Conservation (phyloP, 176 grass and related monocot genomes). For the Sorghum bicolor region Sorghum_bicolor_NCBIv3 NC_012879.2:52508001-52508500, state of each 20-base stretch:
- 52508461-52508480: too few species aligned
- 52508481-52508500: too few species aligned
- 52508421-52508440: too few species aligned
- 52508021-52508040: conserved; percentile 39
- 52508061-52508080: conserved; percentile 39
- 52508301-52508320: not conserved
- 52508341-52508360: too few species aligned
- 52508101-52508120: conserved; percentile 20
- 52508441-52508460: too few species aligned
- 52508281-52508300: not conserved
- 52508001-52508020: not conserved
- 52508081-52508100: conserved; percentile 48
- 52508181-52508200: not conserved
- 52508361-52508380: too few species aligned
- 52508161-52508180: not conserved
- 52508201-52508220: not conserved
- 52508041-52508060: conserved; percentile 42
- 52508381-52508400: too few species aligned
- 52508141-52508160: not conserved
- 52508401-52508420: too few species aligned
- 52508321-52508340: too few species aligned
- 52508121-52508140: not conserved
- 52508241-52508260: not conserved
- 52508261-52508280: not conserved
- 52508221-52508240: not conserved